Evolutionary conservation across 2,329 filamentous ascomycete genomes (phyloP), one percentile per base, ranked within the genome.

Genomic region (Fusarium sp.): DNA sequence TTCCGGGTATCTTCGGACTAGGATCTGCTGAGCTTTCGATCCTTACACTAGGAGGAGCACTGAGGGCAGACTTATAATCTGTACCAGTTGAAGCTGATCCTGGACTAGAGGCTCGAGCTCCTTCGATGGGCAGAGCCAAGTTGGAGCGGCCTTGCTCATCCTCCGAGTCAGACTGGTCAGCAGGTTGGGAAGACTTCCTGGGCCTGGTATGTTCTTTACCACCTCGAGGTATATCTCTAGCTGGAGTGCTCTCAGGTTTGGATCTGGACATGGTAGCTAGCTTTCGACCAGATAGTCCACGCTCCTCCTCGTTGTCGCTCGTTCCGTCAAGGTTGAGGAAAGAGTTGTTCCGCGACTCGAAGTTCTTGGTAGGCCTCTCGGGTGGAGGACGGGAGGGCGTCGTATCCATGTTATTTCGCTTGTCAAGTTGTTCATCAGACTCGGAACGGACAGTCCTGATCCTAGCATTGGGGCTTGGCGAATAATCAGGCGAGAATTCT

Each of bases 401-500:
- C 8, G 77, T 76, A 36, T 63, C 60, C 1, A 79, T 80, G 8
- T 78, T 77, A 40, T 62, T 62, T 30, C 45, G 65, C 34, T 60
- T 55, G 36, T 50, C 32, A 38, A 53, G 46, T 32, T 73, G 65
- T 45, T 73, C 66, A 15, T 77, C 77, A 11, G 82, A 81, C 36
- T 81, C 82, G 7, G 83, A 79, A 53, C 83, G 82, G 34, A 92
- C 87, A n/a, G 85, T 80, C 53, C 89, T 86, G 39, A 93, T 91
- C n/a, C 87, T 88, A 26, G 91, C 89, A 75, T 87, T 90, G 38
- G 88, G 87, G 64, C 89, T 88, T 14, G 90, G 90, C 44, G 90
- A 89, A 76, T 94, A 94, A 52, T 91, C 89, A 14, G 90, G 89
- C 19, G 91, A 93, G 74, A 94, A 93, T 3, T 89, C 88, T 65